A percentile compares a stretch with the other conserved stretches of the same genome.
Evolutionary conservation across 257 asterid genomes (phyloP).

Genomic region (Nicotiana otophora): DNA sequence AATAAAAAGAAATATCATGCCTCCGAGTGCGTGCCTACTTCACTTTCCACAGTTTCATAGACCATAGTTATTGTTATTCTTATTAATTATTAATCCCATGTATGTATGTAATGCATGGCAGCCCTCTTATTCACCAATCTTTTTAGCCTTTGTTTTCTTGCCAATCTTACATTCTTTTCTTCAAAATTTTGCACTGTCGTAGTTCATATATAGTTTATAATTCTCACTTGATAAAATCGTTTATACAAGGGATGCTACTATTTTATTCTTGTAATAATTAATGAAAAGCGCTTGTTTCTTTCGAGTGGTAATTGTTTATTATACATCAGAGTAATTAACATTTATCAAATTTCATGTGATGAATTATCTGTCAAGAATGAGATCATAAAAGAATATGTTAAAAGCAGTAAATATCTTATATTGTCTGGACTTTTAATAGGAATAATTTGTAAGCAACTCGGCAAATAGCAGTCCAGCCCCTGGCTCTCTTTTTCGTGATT

Average conservation of each 20-base stretch:
- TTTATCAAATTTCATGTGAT: background rate
- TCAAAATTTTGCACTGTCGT: background rate
- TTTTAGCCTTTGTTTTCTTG: background rate
- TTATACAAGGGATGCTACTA: too few relatives aligned
- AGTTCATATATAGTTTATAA: background rate
- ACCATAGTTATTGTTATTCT: background rate
- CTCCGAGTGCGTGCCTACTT: slow-evolving; percentile 28
- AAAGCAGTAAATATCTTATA: background rate
- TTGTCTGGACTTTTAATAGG: too few relatives aligned
- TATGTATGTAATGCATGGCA: background rate
- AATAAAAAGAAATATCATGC: background rate
- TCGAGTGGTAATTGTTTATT: background rate
- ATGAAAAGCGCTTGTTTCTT: too few relatives aligned
- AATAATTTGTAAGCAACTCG: background rate
- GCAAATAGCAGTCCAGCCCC: background rate
- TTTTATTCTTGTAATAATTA: too few relatives aligned
- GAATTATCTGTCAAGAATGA: background rate
- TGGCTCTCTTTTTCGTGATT: background rate
- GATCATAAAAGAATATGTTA: background rate
- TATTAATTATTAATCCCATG: background rate
- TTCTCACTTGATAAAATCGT: background rate
- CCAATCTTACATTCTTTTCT: background rate
- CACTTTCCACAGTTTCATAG: background rate
- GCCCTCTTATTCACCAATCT: background rate
- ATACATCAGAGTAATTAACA: background rate